phyloP scores from a whole-genome alignment of 1,139 yeast genomes.

The Pichia sp. region DNA sequence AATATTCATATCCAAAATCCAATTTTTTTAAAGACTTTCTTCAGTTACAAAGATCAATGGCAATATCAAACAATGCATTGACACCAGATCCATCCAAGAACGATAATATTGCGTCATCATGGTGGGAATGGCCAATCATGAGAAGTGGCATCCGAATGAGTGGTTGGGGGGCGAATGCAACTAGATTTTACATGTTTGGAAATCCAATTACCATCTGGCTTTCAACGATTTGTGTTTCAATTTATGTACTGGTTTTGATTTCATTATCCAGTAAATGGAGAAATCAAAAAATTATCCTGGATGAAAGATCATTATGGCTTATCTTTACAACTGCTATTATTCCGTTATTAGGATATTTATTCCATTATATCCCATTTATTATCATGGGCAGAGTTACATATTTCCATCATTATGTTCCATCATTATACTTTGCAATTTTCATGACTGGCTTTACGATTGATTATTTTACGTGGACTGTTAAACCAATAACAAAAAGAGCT shows the following conservation, averaged over 20 bases:
- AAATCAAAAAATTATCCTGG: slow-evolving; percentile 40
- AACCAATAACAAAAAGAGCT: slow-evolving; percentile 14
- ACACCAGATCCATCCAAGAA: slow-evolving; percentile 65
- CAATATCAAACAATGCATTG: slow-evolving; percentile 69
- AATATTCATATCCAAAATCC: slow-evolving; percentile 51
- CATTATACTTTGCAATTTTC: slow-evolving; percentile 68
- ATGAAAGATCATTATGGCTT: slow-evolving; percentile 27
- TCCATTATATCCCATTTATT: slow-evolving; percentile 67
- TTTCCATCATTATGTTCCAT: slow-evolving; percentile 78
- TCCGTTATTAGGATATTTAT: slow-evolving; percentile 63
- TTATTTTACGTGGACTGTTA: slow-evolving; percentile 19
- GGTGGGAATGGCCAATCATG: slow-evolving; percentile 82
- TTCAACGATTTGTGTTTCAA: slow-evolving; percentile 35
- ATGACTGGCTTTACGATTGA: slow-evolving; percentile 57
- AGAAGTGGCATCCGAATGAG: slow-evolving; percentile 64
- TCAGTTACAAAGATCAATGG: slow-evolving; percentile 69
- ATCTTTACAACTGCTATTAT: slow-evolving; percentile 50
- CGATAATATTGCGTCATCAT: slow-evolving; percentile 57
- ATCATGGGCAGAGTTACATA: slow-evolving; percentile 80
- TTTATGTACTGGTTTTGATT: slow-evolving; percentile 22
- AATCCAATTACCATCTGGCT: slow-evolving; percentile 64
- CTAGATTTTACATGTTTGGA: slow-evolving; percentile 57
- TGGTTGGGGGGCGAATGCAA: slow-evolving; percentile 46
- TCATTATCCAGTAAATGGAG: slow-evolving; percentile 44
- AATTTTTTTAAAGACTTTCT: slow-evolving; percentile 65